Evolutionary conservation across 306 rosid species (phyloP), one percentile per base, ranked within the genome.

Genomic region (Rosa chinensis): DNA sequence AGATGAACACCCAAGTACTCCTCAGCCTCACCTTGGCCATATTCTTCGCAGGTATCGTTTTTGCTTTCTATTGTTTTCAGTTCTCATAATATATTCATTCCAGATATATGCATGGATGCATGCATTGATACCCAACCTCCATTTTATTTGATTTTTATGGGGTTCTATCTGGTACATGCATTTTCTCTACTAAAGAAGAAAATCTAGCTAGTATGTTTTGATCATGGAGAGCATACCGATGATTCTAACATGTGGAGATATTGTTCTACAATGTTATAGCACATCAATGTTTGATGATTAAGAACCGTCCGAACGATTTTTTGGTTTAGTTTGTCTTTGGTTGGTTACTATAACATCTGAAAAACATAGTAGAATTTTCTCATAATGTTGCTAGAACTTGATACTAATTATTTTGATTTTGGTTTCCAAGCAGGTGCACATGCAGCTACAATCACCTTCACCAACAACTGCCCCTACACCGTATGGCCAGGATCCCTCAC

Each of bases 401-500:
- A 53, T 18, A 56, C 32, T 56, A 6, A n/a, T 44, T 44, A 44
- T 44, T 5, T 62, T 63, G 68, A 1, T 63, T 48, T 63, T 32
- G 68, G 69, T 63, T 63, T 16, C n/a, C 3, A 49, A 53, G 82
- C 78, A 86, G 89, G 88, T 53, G 84, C 53, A 7, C 67, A 79
- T 5, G 82, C 92, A 13, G 89, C 86, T 20, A 84, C 77, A 4
- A 77, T 89, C 67, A 82, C 83, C 1, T 75, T 92, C 10, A 86
- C 14, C 39, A 92, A 87, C 80, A 89, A 76, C 3, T 89, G 97
- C 74, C 4, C 42, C 10, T 79, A 72, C 78, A 80, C 89, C 0
- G 82, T 90, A 39, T 92, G 97, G 97, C 93, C 93, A 4, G 95
- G 79, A 72, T 85, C 89, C 70, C 72, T 90, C 28, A 87, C 92